Percentiles rank a stretch among this genome's conserved stretches.
phyloP scores from a whole-genome alignment of 176 grass and related monocot genomes.

The Pontederia crassipes region DNA sequence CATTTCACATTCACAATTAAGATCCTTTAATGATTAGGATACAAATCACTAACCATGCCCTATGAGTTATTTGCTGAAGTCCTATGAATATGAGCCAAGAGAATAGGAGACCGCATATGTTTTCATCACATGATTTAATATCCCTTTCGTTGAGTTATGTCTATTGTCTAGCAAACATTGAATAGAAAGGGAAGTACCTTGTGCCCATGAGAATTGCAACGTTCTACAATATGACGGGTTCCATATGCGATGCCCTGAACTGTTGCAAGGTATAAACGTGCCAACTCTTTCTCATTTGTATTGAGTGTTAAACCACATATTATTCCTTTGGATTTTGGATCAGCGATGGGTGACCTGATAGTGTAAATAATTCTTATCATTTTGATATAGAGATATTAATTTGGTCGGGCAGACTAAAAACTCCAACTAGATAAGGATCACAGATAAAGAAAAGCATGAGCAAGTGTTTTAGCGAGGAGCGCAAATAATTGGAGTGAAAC shows the following conservation, averaged over 20 bases:
- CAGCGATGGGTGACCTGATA: conserved; percentile 75
- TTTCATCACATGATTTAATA: no score
- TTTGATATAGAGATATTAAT: neutral
- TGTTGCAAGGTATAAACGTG: conserved; percentile 84
- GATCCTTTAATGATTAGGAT: no score
- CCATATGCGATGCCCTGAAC: conserved; percentile 94
- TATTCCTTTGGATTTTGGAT: conserved; percentile 90
- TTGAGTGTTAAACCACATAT: conserved; percentile 82
- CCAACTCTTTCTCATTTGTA: conserved; percentile 69
- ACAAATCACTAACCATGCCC: no score
- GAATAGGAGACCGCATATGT: no score
- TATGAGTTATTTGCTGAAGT: no score
- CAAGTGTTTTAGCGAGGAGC: neutral
- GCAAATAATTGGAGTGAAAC: neutral
- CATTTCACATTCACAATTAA: no score
- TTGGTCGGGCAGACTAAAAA: neutral
- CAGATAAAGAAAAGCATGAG: neutral
- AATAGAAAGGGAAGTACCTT: conserved; percentile 43
- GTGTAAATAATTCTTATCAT: conserved; percentile 6
- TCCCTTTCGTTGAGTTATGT: no score
- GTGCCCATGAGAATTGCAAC: conserved; percentile 85
- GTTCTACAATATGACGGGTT: conserved; percentile 78
- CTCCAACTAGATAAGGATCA: neutral
- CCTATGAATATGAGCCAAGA: neutral
- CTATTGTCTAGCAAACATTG: conserved; percentile 2